Evolutionary conservation across 306 rosid species (phyloP), one percentile per base, ranked within the genome.

Genomic region (Trifolium subterraneum): DNA sequence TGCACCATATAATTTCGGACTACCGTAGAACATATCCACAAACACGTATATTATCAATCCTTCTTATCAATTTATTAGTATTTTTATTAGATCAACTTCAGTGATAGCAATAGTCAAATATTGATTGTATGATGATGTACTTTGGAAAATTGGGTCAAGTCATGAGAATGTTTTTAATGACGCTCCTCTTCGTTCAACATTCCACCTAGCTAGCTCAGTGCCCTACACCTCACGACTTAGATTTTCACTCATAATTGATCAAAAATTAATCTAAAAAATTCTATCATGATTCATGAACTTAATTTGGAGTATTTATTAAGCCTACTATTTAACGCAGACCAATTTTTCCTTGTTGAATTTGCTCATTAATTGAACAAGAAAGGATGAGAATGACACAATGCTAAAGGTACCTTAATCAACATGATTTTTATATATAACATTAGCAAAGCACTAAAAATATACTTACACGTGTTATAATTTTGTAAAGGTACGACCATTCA

Each of bases 301-400:
- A 8, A 15, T 77, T 64, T 60, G 72, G n/a, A n/a, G n/a, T 86
- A 83, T 88, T 88, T 81, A 87, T 87, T 78, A 68, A 84, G 86
- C 59, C 18, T 64, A 69, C 38, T 64, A 68, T 78, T 4, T 6
- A 54, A 15, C 11, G 64, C 68, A 12, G 75, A 71, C 78, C 82
- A 69, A 38, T 55, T 66, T 75, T 73, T 67, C 15, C 42, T 60
- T 38, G 75, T 73, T 80, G 72, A 82, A 75, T 73, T 56, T 35
- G 31, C 68, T 50, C 8, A 62, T 31, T 18, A 36, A 18, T 64
- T 36, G 48, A 29, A 1, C 60, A 47, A 50, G 10, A 18, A 66
- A 22, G 27, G 48, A 73, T 70, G 60, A 68, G 20, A 50, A 29
- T 56, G 87, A 78, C 78, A 45, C 70, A 44, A 63, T 52, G 55